These are phyloP conservation scores for Cordyceps farinosa DNA, from an alignment of 2,329 filamentous ascomycete species.

Conservation along the genomic window DNA sequence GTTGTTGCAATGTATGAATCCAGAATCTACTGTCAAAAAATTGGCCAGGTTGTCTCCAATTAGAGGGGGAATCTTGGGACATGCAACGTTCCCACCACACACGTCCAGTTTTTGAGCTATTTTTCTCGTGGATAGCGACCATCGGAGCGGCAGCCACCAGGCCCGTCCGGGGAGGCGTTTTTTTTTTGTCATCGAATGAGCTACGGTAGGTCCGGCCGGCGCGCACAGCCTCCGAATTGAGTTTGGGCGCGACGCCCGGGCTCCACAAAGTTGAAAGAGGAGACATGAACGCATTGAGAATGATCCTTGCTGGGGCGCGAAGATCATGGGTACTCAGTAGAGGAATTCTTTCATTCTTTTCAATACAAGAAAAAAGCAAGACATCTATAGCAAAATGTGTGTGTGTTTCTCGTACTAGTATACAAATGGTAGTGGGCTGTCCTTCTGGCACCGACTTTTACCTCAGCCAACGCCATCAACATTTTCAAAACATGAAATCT, in stretches of 20 bases:
- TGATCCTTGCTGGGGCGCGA: not conserved
- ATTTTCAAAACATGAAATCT: not conserved
- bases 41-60: not conserved
- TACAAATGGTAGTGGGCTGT: not conserved
- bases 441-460: not conserved
- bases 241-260: not conserved
- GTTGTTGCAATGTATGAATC: not conserved
- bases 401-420: not conserved
- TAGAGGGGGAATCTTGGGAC: not conserved
- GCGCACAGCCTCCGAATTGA: not conserved
- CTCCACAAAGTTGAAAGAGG: not conserved
- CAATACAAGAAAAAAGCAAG: not conserved
- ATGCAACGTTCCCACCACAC: conserved; percentile 12
- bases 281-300: not conserved
- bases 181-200: not conserved
- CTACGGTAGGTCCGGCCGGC: not conserved
- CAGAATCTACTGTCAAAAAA: too few species aligned
- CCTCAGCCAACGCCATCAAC: not conserved
- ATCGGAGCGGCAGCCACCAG: not conserved
- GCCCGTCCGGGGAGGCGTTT: not conserved
- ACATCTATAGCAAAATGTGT: not conserved
- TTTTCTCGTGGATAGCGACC: not conserved
- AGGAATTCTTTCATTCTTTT: not conserved
- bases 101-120: conserved; percentile 6
- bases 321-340: not conserved